phyloP scores from a whole-genome alignment of 345 rosid species.

The Syzygium aqueum region DNA sequence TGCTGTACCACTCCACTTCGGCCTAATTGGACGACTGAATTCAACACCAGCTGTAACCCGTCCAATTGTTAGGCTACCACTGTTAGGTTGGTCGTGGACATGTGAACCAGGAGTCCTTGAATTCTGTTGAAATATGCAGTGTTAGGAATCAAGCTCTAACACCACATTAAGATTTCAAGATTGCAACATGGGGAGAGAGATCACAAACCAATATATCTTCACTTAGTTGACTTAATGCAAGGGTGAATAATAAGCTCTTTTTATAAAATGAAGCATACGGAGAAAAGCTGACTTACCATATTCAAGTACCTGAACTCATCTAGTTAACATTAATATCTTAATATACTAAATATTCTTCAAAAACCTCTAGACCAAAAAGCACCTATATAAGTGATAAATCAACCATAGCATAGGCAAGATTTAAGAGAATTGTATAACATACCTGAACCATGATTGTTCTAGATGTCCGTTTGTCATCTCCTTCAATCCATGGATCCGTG shows the following conservation, averaged over 20 bases:
- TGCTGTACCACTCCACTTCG: constrained; percentile 91
- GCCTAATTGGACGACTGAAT: constrained; percentile 88
- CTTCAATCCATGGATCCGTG: constrained; percentile 99
- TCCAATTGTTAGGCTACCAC: constrained; percentile 64
- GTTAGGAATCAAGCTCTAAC: neutral
- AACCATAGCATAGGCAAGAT: neutral
- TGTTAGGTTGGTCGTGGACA: constrained; percentile 77
- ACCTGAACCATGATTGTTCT: constrained; percentile 94
- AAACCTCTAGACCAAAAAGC: constrained; percentile 1
- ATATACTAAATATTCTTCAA: neutral
- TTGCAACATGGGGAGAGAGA: neutral
- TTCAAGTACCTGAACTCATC: neutral
- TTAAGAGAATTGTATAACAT: neutral
- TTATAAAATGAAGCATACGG: neutral
- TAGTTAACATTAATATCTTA: neutral
- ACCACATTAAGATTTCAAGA: neutral
- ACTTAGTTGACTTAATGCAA: neutral
- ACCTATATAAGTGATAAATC: neutral
- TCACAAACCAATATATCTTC: neutral
- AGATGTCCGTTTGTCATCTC: constrained; percentile 89
- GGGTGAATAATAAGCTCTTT: neutral
- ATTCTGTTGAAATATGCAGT: constrained; percentile 24
- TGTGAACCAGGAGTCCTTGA: constrained; percentile 93
- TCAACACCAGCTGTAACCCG: constrained; percentile 77
- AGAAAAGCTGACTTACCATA: neutral